Evolutionary conservation across 2,329 filamentous ascomycete genomes (phyloP), one percentile per base, ranked within the genome.

Genomic region (Xylaria sp.): DNA sequence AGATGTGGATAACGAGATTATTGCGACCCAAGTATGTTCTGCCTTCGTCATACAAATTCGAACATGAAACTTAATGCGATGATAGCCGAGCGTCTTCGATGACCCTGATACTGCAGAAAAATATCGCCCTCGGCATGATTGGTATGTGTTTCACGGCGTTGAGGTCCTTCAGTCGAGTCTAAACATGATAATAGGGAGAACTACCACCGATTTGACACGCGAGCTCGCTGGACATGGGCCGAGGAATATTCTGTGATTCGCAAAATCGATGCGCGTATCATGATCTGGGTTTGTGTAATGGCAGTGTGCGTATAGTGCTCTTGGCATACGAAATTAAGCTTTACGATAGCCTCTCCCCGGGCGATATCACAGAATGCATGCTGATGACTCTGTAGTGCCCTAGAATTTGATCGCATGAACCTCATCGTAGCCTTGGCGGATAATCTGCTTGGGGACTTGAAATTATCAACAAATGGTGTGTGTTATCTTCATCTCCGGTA

Each of bases 391-490:
- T 5, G 20, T 20, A 83, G 84, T 74, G 79, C 81, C 0, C 79
- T 87, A 12, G 84, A 87, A 64, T 77, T 86, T 0, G 84, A 85
- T 58, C 78, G 83, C 0, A 80, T 81, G 4, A 86, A 85, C 70
- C 75, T 86, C 20, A 56, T 72, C 2, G 82, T 85, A 67, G 84
- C 83, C 0, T 65, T 85, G n/a, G 81, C 83, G 0, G 83, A 85
- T 70, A 82, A 84, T 62, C 82, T 86, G 30, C 72, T 86, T 0
- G 65, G 64, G 0, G 83, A 85, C 18, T 75, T 85, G 32, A 63
- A 73, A 0, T 69, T 85, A 57, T 80, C 76, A 3, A 85, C 83
- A 0, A 78, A 86, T 68, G 81, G 82, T 83, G 7, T 39, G 74
- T 56, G 28, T 45, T 50, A 23, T 23, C 1, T 4, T n/a, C 8